Conservation (phyloP, 768 basidiomycete species). For the Leccinum fibrillosum region DNA sequence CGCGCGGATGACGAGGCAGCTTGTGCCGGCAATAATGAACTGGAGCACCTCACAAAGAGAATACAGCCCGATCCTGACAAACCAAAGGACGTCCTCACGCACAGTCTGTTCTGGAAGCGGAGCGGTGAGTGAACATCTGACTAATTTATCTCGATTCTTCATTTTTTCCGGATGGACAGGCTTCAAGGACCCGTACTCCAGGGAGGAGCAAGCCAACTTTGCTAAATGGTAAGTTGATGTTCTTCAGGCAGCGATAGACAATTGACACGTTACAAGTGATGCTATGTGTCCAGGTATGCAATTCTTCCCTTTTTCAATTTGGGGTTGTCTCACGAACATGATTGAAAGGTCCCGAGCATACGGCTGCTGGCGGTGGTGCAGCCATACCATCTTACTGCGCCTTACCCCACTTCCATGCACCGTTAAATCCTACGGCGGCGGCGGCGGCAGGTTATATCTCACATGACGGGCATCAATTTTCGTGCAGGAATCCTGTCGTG, state of each 20-base stretch:
- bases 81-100: slow-evolving; percentile 53
- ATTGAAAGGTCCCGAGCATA: slow-evolving; percentile 50
- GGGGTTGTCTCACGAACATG: neutral
- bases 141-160: neutral
- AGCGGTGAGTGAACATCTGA: slow-evolving; percentile 36
- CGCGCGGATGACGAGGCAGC: slow-evolving; percentile 34
- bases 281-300: slow-evolving; percentile 46
- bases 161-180: slow-evolving; percentile 30
- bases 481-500: slow-evolving; percentile 50
- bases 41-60: slow-evolving; percentile 43
- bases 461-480: slow-evolving; percentile 52
- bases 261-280: slow-evolving; percentile 34
- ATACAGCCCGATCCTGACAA: slow-evolving; percentile 45
- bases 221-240: slow-evolving; percentile 44
- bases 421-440: slow-evolving; percentile 25
- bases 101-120: slow-evolving; percentile 55
- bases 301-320: neutral
- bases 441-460: slow-evolving; percentile 48
- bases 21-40: slow-evolving; percentile 41
- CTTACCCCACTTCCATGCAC: slow-evolving; percentile 51
- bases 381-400: slow-evolving; percentile 53
- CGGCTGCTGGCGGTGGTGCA: slow-evolving; percentile 32
- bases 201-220: slow-evolving; percentile 54
- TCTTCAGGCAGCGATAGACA: neutral
- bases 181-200: slow-evolving; percentile 63